Base-by-base conservation (phyloP, 148 eudicot genomes). In the Rhododendron griersonianum region DNA sequence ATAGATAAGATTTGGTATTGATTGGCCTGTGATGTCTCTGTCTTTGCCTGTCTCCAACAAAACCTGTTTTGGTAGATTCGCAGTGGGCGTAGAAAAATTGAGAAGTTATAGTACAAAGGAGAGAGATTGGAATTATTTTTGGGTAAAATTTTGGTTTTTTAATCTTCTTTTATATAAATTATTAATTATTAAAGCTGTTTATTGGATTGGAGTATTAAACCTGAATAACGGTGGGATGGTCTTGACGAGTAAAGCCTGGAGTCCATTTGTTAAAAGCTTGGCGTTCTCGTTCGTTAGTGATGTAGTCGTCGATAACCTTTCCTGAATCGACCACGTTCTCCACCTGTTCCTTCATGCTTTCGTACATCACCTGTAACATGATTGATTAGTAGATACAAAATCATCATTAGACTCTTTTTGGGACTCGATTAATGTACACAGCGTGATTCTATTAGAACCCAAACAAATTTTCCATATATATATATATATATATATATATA, bases 1-100 rank as follows among this genome's bases (percentile, higher is more conserved):
- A 81, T 96, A 96, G 13, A 94, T 84, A 65, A 96, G 92, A 78
- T 93, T 95, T 45, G 99, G 98, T 95, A 94, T 90, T 19, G 57
- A 1, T 53, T 50, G 57, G 25, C 94, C 94, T 8, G 48, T 57
- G 8, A 83, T 45, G 82, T 96, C 98, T 59, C 11, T 80, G 48
- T 93, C 93, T 51, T 78, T 92, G 1, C 18, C 86, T 25, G 79
- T 86, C 45, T 85, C 87, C 2, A 92, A 86, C 85, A 95, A 85
- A 2, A 95, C 93, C 98, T 93, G 80, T n/a, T 41, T 3, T 5
- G 21, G 0, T 4, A 2, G 71, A 63, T 21, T 63, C 5, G 30
- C 11, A 75, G 47, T 13, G 23, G 16, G 2, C 0, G 35, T 18
- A 14, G 8, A 2, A 5, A 37, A 74, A 63, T 23, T 23, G 28